Base-by-base conservation (phyloP, 257 asterid species). In the Phtheirospermum japonicum region DNA sequence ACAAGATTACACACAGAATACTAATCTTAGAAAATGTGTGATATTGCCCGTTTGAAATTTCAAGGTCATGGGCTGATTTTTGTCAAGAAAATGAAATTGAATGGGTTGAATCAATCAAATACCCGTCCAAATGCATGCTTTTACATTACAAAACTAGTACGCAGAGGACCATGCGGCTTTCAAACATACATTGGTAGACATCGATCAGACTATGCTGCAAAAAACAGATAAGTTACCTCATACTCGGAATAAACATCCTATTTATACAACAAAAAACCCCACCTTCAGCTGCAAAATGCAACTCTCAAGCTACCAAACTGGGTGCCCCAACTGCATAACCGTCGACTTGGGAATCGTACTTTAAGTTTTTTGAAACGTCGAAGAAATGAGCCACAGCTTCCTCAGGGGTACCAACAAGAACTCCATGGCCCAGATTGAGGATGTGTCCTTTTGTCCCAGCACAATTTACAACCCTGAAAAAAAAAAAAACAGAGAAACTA, bases 401-500 rank as follows among this genome's bases (percentile, higher is more conserved):
- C 72, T 91, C 97, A 0, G 95, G 98, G 5, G 97, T 83, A 55
- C 97, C 95, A 1, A 91, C 98, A 50, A 88, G 98, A 81, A 88
- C 98, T 58, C 98, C 95, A 11, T 91, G 97, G 65, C 97, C 95
- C 56, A 92, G 84, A 80, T 92, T 92, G 64, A 92, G 95, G 46
- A 92, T 92, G 75, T 89, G 97, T 51, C 95, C 95, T 69, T 74
- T 81, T 4, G 64, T 75, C 63, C 95, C 98, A 9, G 98, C 95
- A 70, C 81, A 72, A 56, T 75, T 77, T 17, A 86, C 90, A 64
- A 88, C 97, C 95, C 95, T 92, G 73, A 50, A 31, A 74, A 74
- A 36, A 75, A 70, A 3, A 23, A 23, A 23, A 23, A 23, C 28
- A 23, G n/a, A n/a, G n/a, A 23, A 23, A 23, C 28, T 23, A 23